Percentiles rank a stretch among this genome's conserved stretches.
These are phyloP conservation scores for Trypanosoma melophagium DNA, from an alignment of 208 protist species.

Conservation along the genomic window DNA sequence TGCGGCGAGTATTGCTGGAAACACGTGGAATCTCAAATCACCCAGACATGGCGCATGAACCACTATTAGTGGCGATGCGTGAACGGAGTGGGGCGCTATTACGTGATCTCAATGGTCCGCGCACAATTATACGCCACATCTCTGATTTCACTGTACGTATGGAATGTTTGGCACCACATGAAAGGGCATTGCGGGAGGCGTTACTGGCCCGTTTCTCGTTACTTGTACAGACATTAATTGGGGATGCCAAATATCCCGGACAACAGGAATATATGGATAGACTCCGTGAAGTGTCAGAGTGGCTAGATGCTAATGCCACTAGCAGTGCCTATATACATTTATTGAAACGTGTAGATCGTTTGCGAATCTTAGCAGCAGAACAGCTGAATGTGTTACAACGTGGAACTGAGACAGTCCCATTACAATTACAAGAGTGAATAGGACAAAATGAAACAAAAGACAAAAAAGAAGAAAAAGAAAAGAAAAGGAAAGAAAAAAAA, in stretches of 20 bases:
- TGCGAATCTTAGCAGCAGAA: conserved; percentile 15
- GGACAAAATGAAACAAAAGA: neutral
- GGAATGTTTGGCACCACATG: conserved; percentile 63
- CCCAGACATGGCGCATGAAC: neutral
- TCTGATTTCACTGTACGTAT: conserved; percentile 69
- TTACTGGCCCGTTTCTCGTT: conserved; percentile 56
- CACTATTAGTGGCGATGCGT: conserved; percentile 32
- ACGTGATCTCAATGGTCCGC: conserved; percentile 46
- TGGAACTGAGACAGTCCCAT: neutral
- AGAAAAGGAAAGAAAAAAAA: conserved; percentile 13
- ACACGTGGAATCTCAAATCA: conserved; percentile 23
- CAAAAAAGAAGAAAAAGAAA: neutral
- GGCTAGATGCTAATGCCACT: conserved; percentile 79
- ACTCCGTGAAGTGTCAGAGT: conserved; percentile 76
- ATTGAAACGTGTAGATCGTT: conserved; percentile 51
- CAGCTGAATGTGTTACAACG: conserved; percentile 9
- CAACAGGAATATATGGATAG: conserved; percentile 60
- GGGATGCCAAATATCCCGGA: conserved; percentile 42
- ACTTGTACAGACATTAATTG: conserved; percentile 57
- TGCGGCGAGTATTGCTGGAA: conserved; percentile 27
- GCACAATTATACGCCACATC: conserved; percentile 66
- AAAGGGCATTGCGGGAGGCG: conserved; percentile 53
- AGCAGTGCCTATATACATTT: conserved; percentile 67
- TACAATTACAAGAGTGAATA: neutral
- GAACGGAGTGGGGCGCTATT: conserved; percentile 24